Conservation (phyloP, 2,329 filamentous ascomycete genomes). For the Alternaria panax region DNA sequence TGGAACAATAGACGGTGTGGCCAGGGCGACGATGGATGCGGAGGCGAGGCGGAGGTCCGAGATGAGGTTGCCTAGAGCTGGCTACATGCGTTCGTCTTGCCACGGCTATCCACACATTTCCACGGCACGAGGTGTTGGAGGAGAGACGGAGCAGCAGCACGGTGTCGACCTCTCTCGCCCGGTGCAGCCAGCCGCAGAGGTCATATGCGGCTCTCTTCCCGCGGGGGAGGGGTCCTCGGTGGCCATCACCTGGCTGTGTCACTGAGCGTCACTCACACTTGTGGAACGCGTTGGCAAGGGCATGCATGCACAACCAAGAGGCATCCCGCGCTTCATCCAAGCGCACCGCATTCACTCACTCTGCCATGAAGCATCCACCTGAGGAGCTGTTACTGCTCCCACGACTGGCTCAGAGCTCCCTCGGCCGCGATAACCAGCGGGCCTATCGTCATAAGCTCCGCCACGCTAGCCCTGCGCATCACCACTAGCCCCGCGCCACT, state of each 20-base stretch:
- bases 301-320: background rate
- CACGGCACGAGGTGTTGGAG: background rate
- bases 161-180: background rate
- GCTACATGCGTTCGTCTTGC: slow-evolving; percentile 20
- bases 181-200: slow-evolving; percentile 12
- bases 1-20: slow-evolving; percentile 3
- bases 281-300: background rate
- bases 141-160: background rate
- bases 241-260: slow-evolving; percentile 17
- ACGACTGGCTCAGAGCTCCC: background rate
- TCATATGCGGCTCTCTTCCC: slow-evolving; percentile 15
- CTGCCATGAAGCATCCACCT: background rate
- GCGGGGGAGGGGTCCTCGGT: slow-evolving; percentile 8
- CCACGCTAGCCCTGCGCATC: slow-evolving; percentile 2
- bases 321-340: background rate
- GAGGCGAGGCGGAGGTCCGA: slow-evolving; percentile 24
- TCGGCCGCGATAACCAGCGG: background rate
- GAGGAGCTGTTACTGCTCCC: background rate
- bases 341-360: background rate
- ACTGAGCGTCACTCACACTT: slow-evolving; percentile 5
- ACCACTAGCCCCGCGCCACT: slow-evolving; percentile 12
- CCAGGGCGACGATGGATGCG: slow-evolving; percentile 18
- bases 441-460: slow-evolving; percentile 14
- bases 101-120: background rate
- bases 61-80: slow-evolving; percentile 20